Percentiles rank a stretch among this genome's conserved stretches.
phyloP scores from a whole-genome alignment of 2,329 filamentous ascomycete genomes.

The Graphilbum sp. region DNA sequence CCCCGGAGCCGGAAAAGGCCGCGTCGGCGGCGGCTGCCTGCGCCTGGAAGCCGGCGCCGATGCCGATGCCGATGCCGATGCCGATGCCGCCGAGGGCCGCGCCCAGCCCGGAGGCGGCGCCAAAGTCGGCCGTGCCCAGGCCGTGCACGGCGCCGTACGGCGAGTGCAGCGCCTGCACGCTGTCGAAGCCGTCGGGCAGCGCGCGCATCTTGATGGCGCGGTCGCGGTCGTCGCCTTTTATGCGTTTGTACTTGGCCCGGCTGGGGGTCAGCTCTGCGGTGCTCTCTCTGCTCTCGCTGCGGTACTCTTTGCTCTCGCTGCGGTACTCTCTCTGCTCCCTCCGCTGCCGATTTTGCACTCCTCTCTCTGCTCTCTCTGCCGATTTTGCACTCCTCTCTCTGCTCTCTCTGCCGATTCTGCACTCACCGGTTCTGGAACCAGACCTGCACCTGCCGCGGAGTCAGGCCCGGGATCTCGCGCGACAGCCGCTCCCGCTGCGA shows the following conservation, averaged over 20 bases:
- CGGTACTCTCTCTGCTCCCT: neutral
- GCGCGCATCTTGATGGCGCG: slow-evolving; percentile 58
- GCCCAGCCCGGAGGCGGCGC: slow-evolving; percentile 27
- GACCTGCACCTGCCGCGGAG: slow-evolving; percentile 84
- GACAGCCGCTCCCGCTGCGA: slow-evolving; percentile 77
- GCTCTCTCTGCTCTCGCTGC: neutral
- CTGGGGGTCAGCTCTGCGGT: slow-evolving; percentile 19
- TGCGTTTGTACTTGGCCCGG: slow-evolving; percentile 54
- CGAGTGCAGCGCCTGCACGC: slow-evolving; percentile 50
- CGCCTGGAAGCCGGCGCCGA: no score
- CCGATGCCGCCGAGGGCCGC: no score
- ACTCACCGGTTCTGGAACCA: slow-evolving; percentile 93
- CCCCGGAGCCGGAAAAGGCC: no score
- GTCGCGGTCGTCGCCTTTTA: slow-evolving; percentile 54
- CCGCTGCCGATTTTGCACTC: no score
- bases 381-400: neutral
- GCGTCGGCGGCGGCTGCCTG: no score
- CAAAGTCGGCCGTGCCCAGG: slow-evolving; percentile 31
- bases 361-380: neutral
- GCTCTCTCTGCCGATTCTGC: neutral
- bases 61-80: no score
- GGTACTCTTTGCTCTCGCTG: neutral
- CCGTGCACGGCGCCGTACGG: slow-evolving; percentile 46
- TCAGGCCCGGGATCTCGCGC: slow-evolving; percentile 78
- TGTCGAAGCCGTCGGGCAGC: slow-evolving; percentile 55